Evolutionary conservation across 169 alveolate species (phyloP).

Genomic region (Ichthyophthirius multifiliis): DNA sequence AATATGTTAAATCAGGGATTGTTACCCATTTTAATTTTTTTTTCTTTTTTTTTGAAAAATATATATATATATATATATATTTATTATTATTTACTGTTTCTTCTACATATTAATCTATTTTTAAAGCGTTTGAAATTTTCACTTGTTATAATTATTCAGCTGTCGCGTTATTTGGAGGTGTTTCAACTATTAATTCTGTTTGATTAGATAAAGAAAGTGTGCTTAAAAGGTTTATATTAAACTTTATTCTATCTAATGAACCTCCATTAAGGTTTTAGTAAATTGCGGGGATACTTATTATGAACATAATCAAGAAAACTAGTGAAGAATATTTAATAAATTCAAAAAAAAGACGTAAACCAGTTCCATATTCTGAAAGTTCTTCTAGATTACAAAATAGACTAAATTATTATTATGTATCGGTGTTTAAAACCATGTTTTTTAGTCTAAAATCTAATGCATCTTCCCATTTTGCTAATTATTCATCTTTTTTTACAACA

Average conservation of each 20-base stretch:
- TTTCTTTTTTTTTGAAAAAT: neutral
- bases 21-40: neutral
- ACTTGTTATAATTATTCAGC: neutral
- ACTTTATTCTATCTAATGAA: neutral
- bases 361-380: neutral
- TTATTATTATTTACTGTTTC: neutral
- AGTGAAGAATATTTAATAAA: neutral
- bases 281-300: neutral
- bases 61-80: neutral
- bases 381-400: neutral
- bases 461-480: constrained; percentile 1
- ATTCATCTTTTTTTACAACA: too few relatives aligned
- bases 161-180: neutral
- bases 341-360: neutral
- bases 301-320: neutral
- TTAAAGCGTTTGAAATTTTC: neutral
- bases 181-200: neutral
- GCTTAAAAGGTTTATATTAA: neutral
- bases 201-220: neutral
- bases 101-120: neutral
- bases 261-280: neutral
- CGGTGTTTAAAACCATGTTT: neutral
- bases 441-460: neutral
- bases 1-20: neutral
- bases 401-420: neutral